phyloP scores from a whole-genome alignment of 1,284 basidiomycete genomes.

The Naganishia sp. region DNA sequence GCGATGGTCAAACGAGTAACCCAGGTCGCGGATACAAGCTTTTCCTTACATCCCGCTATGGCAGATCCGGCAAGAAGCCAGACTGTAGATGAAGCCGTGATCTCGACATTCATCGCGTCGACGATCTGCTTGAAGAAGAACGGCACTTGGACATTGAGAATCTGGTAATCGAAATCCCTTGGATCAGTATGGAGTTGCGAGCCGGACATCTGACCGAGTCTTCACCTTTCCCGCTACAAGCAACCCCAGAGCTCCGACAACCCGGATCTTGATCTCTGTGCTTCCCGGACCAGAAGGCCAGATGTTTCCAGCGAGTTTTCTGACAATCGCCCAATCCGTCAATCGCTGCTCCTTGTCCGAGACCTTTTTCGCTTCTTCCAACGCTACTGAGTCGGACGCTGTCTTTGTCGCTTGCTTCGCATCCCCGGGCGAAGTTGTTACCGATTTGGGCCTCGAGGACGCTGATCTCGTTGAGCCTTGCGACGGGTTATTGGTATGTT shows the following conservation, averaged over 20 bases:
- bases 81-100: conserved; percentile 74
- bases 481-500: neutral
- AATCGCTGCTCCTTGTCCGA: conserved; percentile 32
- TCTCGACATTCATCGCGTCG: conserved; percentile 81
- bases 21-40: no score
- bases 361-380: conserved; percentile 29
- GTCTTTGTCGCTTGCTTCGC: neutral
- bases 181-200: neutral
- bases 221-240: conserved; percentile 83
- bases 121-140: conserved; percentile 92
- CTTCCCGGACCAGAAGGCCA: conserved; percentile 59
- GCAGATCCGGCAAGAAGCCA: conserved; percentile 89
- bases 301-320: conserved; percentile 59
- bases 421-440: neutral
- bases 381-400: conserved; percentile 1
- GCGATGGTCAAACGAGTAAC: neutral
- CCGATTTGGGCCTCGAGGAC: conserved; percentile 1
- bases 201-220: neutral
- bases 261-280: conserved; percentile 63
- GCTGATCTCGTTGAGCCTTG: conserved; percentile 3
- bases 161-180: conserved; percentile 52
- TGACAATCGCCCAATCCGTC: conserved; percentile 60
- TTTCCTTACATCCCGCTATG: conserved; percentile 78
- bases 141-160: conserved; percentile 96
- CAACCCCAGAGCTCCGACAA: conserved; percentile 78